Percentiles rank a stretch among this genome's conserved stretches.
Evolutionary conservation across 768 basidiomycete genomes (phyloP).

Genomic region (Hydnum rufescens): DNA sequence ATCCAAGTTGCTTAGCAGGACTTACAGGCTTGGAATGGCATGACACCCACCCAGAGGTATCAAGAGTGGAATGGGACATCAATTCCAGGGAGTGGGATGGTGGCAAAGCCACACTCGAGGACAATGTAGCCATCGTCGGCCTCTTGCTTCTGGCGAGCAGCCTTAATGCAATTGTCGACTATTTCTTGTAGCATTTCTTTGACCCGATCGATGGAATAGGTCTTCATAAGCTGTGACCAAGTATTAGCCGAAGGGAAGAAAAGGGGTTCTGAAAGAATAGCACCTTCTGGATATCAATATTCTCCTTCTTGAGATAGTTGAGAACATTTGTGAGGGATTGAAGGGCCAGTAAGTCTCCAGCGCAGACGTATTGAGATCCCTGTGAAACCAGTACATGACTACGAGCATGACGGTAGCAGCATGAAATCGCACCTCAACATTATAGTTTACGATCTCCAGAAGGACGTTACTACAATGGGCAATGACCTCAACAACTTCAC

Average conservation of each 20-base stretch:
- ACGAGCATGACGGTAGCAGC: neutral
- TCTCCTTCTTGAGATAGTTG: constrained; percentile 91
- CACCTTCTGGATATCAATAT: constrained; percentile 81
- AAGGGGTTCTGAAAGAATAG: neutral
- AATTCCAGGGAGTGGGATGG: constrained; percentile 87
- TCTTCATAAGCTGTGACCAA: constrained; percentile 70
- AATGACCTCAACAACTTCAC: constrained; percentile 91
- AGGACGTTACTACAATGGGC: constrained; percentile 54
- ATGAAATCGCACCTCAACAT: constrained; percentile 47
- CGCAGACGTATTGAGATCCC: constrained; percentile 99
- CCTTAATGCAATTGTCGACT: constrained; percentile 58
- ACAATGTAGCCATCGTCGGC: constrained; percentile 80
- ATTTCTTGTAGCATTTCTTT: constrained; percentile 93
- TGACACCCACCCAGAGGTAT: constrained; percentile 94
- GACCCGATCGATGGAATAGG: constrained; percentile 76
- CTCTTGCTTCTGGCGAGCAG: constrained; percentile 58
- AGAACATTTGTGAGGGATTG: constrained; percentile 91
- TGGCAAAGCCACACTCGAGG: constrained; percentile 91
- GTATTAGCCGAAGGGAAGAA: neutral
- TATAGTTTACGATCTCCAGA: constrained; percentile 96
- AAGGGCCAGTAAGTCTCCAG: constrained; percentile 83
- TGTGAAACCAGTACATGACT: constrained; percentile 18
- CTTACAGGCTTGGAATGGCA: constrained; percentile 93
- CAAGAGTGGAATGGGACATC: constrained; percentile 99
- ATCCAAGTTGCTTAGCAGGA: constrained; percentile 10